These are phyloP conservation scores for Spathaspora sp. DNA, from an alignment of 805 yeast genomes.

Conservation along the genomic window DNA sequence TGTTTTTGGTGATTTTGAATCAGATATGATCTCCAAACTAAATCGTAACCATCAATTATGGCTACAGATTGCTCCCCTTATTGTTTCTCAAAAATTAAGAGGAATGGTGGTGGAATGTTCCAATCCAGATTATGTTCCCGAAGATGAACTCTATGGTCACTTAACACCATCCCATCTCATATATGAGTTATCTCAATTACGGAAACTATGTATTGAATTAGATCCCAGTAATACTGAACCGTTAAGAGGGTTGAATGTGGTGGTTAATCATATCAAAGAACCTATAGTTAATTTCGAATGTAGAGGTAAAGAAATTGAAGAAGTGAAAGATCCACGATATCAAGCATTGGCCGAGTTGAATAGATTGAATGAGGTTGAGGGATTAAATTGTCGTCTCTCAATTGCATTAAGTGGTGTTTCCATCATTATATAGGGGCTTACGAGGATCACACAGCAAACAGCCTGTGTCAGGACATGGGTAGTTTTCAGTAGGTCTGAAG, in stretches of 20 bases:
- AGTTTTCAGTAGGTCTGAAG: too few relatives aligned
- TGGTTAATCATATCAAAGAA: constrained; percentile 47
- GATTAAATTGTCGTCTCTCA: constrained; percentile 45
- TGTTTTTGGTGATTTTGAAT: constrained; percentile 83
- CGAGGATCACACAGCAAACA: too few relatives aligned
- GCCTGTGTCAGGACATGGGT: too few relatives aligned
- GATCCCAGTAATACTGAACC: constrained; percentile 20
- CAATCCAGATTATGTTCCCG: constrained; percentile 33
- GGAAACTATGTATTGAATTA: constrained; percentile 12
- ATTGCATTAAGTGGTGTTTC: constrained; percentile 57
- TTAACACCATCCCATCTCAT: constrained; percentile 64
- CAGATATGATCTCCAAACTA: constrained; percentile 48
- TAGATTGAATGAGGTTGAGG: constrained; percentile 26
- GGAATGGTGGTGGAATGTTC: constrained; percentile 81
- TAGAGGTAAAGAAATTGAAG: constrained; percentile 38
- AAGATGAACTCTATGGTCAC: constrained; percentile 68
- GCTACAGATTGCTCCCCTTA: constrained; percentile 48
- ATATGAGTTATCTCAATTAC: constrained; percentile 44
- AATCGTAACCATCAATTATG: constrained; percentile 47
- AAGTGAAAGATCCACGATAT: constrained; percentile 52
- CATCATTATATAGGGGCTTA: constrained; percentile 13
- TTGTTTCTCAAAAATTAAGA: constrained; percentile 36
- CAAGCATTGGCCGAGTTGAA: constrained; percentile 49
- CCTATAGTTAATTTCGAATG: constrained; percentile 29
- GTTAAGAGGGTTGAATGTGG: constrained; percentile 40